phyloP scores from a whole-genome alignment of 768 basidiomycete species.

The Suillus subalutaceus region DNA sequence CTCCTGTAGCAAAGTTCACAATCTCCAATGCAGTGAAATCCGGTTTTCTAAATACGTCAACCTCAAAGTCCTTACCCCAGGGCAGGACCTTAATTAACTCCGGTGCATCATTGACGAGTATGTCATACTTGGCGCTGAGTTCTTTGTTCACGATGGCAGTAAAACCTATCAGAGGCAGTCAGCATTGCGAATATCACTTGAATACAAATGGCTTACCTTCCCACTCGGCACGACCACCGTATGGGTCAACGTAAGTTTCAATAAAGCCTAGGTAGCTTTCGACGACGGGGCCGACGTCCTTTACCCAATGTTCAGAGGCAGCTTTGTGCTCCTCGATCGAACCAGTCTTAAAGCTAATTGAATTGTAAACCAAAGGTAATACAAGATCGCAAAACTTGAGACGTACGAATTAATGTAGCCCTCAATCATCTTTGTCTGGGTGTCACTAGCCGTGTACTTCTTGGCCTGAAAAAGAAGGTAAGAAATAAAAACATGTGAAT shows the following conservation, averaged over 20 bases:
- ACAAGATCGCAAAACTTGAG: not conserved
- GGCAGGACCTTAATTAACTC: slow-evolving; percentile 80
- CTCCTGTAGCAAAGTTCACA: slow-evolving; percentile 81
- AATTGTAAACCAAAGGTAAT: not conserved
- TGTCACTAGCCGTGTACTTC: slow-evolving; percentile 71
- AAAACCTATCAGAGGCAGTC: slow-evolving; percentile 55
- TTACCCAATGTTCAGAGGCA: slow-evolving; percentile 81
- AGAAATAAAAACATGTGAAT: not conserved
- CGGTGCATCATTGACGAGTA: slow-evolving; percentile 74
- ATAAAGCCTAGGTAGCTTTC: slow-evolving; percentile 89
- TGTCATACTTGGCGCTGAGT: slow-evolving; percentile 81
- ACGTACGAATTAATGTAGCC: slow-evolving; percentile 78
- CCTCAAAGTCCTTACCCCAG: slow-evolving; percentile 72
- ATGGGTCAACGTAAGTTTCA: slow-evolving; percentile 88
- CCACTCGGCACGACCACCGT: slow-evolving; percentile 92
- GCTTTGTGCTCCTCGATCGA: slow-evolving; percentile 80
- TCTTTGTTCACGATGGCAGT: slow-evolving; percentile 88
- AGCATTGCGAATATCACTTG: not conserved
- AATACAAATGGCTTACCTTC: slow-evolving; percentile 55
- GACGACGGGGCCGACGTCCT: slow-evolving; percentile 84
- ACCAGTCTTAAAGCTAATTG: slow-evolving; percentile 65
- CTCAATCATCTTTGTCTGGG: slow-evolving; percentile 74
- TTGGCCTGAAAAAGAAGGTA: slow-evolving; percentile 52
- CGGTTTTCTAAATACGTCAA: slow-evolving; percentile 80
- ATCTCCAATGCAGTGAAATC: slow-evolving; percentile 89